These are phyloP conservation scores for Lepidium africanum DNA, from an alignment of 345 rosid species.

Conservation along the genomic window DNA sequence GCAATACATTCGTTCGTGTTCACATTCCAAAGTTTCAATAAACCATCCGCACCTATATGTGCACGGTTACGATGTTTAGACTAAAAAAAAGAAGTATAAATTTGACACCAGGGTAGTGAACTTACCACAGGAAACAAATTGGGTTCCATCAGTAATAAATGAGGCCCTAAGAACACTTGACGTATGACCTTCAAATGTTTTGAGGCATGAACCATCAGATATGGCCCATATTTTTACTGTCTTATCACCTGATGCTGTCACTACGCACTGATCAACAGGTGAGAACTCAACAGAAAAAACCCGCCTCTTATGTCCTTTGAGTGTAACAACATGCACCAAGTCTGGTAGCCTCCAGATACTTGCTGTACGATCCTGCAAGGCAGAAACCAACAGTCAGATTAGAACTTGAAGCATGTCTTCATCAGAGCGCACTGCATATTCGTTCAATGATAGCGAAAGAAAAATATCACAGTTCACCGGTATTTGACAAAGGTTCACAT, in stretches of 20 bases:
- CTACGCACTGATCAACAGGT: slow-evolving; percentile 89
- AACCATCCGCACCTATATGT: slow-evolving; percentile 82
- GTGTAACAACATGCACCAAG: slow-evolving; percentile 67
- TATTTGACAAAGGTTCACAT: not conserved
- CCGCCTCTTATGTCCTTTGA: slow-evolving; percentile 90
- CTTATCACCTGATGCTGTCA: slow-evolving; percentile 94
- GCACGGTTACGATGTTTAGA: slow-evolving; percentile 10
- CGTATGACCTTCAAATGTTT: slow-evolving; percentile 95
- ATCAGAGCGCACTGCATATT: not conserved
- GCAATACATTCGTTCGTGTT: slow-evolving; percentile 82
- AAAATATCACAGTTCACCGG: not conserved
- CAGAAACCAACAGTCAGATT: slow-evolving; percentile 7
- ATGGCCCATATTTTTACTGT: slow-evolving; percentile 89
- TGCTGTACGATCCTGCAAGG: slow-evolving; percentile 84
- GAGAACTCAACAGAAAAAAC: slow-evolving; percentile 97
- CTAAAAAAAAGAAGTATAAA: not conserved
- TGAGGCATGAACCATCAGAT: slow-evolving; percentile 89
- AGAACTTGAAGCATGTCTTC: not conserved
- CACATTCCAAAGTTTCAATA: slow-evolving; percentile 88
- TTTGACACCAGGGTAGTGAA: slow-evolving; percentile 1
- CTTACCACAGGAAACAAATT: slow-evolving; percentile 89
- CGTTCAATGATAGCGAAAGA: not conserved
- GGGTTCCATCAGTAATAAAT: slow-evolving; percentile 81
- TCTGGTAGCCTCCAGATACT: slow-evolving; percentile 91
- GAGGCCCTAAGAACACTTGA: slow-evolving; percentile 85